Conservation (phyloP, 2,329 filamentous ascomycete genomes). For the Leptosphaerulina australis region DNA sequence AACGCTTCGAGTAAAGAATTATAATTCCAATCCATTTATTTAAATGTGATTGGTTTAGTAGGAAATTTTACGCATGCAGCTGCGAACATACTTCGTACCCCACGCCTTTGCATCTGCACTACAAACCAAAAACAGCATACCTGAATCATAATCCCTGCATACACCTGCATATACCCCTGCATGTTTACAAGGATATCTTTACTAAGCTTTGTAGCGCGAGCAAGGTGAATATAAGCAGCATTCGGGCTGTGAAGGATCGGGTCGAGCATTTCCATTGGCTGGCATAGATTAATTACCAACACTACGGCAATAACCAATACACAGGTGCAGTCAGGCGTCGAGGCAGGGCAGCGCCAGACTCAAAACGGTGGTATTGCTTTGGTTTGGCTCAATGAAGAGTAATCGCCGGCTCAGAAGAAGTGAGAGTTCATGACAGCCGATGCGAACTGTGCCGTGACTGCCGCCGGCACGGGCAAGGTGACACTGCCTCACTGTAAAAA, state of each 20-base stretch:
- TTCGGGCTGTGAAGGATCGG: conserved; percentile 1
- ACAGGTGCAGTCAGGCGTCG: conserved; percentile 5
- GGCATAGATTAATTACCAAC: conserved; percentile 8
- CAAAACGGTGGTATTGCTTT: conserved; percentile 4
- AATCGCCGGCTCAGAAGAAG: neutral
- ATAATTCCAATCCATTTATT: too few relatives aligned
- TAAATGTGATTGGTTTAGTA: too few relatives aligned
- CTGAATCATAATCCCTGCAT: conserved; percentile 6
- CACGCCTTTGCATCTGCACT: neutral
- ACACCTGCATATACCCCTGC: conserved; percentile 11
- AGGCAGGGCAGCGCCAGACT: conserved; percentile 4
- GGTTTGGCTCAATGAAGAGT: neutral
- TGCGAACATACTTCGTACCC: too few relatives aligned
- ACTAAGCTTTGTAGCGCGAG: conserved; percentile 6
- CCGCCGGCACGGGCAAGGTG: neutral
- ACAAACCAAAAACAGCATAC: conserved; percentile 1
- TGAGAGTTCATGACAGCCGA: neutral
- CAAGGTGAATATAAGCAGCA: conserved; percentile 2
- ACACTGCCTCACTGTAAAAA: conserved; percentile 13
- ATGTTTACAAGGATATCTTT: neutral
- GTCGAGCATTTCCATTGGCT: conserved; percentile 5
- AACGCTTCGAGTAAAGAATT: too few relatives aligned
- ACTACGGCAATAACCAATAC: conserved; percentile 12
- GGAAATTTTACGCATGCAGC: too few relatives aligned
- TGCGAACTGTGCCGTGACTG: neutral